Evolutionary conservation across 2,329 filamentous ascomycete species (phyloP), one percentile per base, ranked within the genome.

Genomic region (Fonsecaea erecta): DNA sequence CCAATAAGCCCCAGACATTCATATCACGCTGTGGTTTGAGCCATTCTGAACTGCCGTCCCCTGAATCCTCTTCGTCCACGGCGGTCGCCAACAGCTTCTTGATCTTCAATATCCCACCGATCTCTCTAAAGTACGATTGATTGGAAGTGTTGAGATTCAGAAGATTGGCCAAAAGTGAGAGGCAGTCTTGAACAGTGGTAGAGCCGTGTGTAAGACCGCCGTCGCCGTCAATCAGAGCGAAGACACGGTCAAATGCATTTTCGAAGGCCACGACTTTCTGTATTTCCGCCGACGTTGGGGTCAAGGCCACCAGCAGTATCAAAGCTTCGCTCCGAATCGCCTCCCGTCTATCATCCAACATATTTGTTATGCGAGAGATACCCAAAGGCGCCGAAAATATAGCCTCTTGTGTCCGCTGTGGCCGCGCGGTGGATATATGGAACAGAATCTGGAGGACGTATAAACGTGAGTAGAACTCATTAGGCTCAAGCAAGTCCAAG

Each of bases 241-340:
- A 97, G 28, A 96, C 82, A 51, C 90, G 88, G 67, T 95, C 92
- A 73, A 97, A 98, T 0, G 93, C 92, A 82, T 92, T 94, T 73
- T 97, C 93, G 71, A 97, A 98, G 0, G 93, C 95, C 26, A 98
- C 93, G 1, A 98, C 84, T 77, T 98, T 98, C 75, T 98, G 93
- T 59, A 99, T 86, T 73, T 98, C 93, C 48, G 89, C 81, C 8
- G 94, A 97, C 0, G 88, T 89, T 32, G 92, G 91, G 0, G 95
- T 97, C 32, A 99, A 83, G 63, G 93, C 91, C 34, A 91, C 96
- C 55, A 99, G 85, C 14, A 99, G 84, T n/a, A 90, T 84, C 30
- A 99, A 84, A 3, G 88, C 92, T 79, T 96, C 86, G 78, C 96
- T 96, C 68, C 94, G 88, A 54, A 98, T 85, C 16, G 92, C 92